Evolutionary conservation across 192 early-diverging fungal genomes (phyloP).

Genomic region (Backusella parvicylindrica): DNA sequence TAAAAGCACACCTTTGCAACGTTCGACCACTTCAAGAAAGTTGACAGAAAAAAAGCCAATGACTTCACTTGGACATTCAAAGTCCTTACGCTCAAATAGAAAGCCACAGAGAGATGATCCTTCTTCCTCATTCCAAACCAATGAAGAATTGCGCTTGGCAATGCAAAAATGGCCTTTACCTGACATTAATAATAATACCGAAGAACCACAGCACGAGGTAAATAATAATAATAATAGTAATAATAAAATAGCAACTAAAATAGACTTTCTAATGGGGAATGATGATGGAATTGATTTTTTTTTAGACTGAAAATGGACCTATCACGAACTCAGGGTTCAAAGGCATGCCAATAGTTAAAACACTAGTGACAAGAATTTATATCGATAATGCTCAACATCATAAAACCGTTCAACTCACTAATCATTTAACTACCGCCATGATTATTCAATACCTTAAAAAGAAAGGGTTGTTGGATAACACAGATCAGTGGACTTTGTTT

Average conservation of each 20-base stretch:
- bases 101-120: background rate
- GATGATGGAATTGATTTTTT: background rate
- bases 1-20: background rate
- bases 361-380: constrained; percentile 80
- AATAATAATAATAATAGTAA: background rate
- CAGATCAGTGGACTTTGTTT: constrained; percentile 81
- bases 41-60: background rate
- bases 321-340: background rate
- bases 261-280: background rate
- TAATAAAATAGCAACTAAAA: background rate
- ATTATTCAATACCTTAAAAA: constrained; percentile 70
- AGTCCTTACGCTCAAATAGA: background rate
- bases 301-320: background rate
- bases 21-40: background rate
- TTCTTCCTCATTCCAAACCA: background rate
- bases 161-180: background rate
- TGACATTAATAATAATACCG: background rate
- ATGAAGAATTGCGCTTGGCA: background rate
- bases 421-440: constrained; percentile 67
- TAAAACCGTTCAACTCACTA: constrained; percentile 74
- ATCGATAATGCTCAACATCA: constrained; percentile 73
- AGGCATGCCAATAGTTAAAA: background rate
- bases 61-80: background rate
- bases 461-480: constrained; percentile 51
- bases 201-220: background rate